Evolutionary conservation across 2,329 filamentous ascomycete species (phyloP).

Genomic region (Fusarium citri): DNA sequence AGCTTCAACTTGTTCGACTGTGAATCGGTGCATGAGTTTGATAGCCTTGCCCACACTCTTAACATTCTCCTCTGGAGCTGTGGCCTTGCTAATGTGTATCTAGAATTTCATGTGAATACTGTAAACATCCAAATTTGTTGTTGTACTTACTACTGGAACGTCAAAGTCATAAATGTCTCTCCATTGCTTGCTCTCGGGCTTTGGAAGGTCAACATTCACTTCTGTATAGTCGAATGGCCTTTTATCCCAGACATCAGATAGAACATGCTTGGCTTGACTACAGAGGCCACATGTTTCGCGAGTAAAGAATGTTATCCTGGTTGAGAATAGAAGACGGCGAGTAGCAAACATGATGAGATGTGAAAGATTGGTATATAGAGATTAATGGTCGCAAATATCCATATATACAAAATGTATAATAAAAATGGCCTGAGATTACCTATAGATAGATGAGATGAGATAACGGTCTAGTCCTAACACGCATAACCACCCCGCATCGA

Average conservation of each 20-base stretch:
- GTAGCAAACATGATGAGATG: conserved; percentile 62
- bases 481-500: conserved; percentile 47
- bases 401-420: background rate
- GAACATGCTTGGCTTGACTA: conserved; percentile 72
- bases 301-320: conserved; percentile 80
- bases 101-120: conserved; percentile 44
- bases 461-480: background rate
- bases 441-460: background rate
- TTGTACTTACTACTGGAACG: conserved; percentile 75
- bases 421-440: conserved; percentile 33
- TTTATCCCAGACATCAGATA: conserved; percentile 74
- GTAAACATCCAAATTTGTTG: too few species aligned
- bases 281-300: conserved; percentile 79
- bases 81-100: conserved; percentile 72
- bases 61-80: conserved; percentile 61
- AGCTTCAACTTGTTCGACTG: conserved; percentile 70
- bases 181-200: conserved; percentile 72
- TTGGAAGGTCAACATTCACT: conserved; percentile 79
- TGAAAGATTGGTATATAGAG: background rate
- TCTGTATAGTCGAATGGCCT: conserved; percentile 77
- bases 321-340: conserved; percentile 62
- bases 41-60: conserved; percentile 66
- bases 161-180: conserved; percentile 83
- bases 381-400: background rate
- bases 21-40: conserved; percentile 85